Percentiles rank a stretch among this genome's conserved stretches.
Evolutionary conservation across 2,329 filamentous ascomycete genomes (phyloP).

Genomic region (Exophiala xenobiotica): DNA sequence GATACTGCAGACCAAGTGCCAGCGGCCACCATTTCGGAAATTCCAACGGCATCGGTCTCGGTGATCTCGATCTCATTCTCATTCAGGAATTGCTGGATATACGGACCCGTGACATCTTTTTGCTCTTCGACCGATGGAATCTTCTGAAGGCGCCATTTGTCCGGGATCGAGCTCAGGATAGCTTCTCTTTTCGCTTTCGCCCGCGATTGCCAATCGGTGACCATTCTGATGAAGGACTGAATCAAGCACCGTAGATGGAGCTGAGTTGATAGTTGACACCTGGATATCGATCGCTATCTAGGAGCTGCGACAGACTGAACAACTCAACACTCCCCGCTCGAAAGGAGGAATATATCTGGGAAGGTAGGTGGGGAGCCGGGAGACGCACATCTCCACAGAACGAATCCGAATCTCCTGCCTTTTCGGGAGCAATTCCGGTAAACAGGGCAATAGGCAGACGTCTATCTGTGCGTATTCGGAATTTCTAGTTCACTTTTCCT

Average conservation of each 20-base stretch:
- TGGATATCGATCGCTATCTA: no score
- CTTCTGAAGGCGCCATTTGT: slow-evolving; percentile 54
- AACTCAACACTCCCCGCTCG: no score
- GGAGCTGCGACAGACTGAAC: no score
- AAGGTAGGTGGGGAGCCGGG: background rate
- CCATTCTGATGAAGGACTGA: slow-evolving; percentile 10
- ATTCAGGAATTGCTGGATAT: slow-evolving; percentile 57
- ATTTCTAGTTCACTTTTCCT: slow-evolving; percentile 40
- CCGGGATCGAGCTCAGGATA: slow-evolving; percentile 55
- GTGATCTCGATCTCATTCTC: slow-evolving; percentile 60
- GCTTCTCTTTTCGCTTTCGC: slow-evolving; percentile 56
- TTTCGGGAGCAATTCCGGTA: background rate
- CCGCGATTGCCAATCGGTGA: slow-evolving; percentile 47
- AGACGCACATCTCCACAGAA: background rate
- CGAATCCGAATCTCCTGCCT: background rate
- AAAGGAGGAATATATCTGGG: no score
- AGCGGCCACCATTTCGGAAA: slow-evolving; percentile 54
- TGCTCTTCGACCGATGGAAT: slow-evolving; percentile 53
- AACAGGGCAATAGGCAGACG: background rate
- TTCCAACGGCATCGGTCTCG: slow-evolving; percentile 57
- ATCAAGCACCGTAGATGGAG: no score
- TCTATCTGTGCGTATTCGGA: slow-evolving; percentile 33
- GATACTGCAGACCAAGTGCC: slow-evolving; percentile 59
- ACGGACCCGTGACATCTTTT: slow-evolving; percentile 56
- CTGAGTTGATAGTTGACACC: no score